These are phyloP conservation scores for Coleophoma crateriformis DNA, from an alignment of 2,329 filamentous ascomycete genomes.

Conservation along the genomic window DNA sequence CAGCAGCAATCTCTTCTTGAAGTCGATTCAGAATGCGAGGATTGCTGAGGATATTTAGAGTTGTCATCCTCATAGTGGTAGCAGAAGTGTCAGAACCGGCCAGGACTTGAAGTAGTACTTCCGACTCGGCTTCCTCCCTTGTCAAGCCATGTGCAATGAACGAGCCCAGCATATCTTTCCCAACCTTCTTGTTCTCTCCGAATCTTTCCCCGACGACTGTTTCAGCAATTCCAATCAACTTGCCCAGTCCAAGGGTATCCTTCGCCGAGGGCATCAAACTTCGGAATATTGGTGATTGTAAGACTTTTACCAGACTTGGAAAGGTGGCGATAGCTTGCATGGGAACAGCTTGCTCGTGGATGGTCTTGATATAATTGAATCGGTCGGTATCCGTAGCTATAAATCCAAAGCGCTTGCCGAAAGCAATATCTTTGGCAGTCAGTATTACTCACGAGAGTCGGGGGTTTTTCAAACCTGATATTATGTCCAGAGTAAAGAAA, in stretches of 20 bases:
- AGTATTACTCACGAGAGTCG: background rate
- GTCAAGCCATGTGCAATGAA: slow-evolving; percentile 37
- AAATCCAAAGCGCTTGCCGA: slow-evolving; percentile 43
- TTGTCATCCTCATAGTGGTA: slow-evolving; percentile 35
- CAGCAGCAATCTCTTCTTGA: slow-evolving; percentile 4
- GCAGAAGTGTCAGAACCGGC: slow-evolving; percentile 54
- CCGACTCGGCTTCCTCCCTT: slow-evolving; percentile 5
- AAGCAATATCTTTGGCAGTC: slow-evolving; percentile 32
- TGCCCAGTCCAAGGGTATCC: slow-evolving; percentile 30
- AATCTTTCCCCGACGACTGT: slow-evolving; percentile 39
- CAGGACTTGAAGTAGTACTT: slow-evolving; percentile 25
- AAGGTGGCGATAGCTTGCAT: slow-evolving; percentile 39
- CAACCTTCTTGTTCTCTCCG: slow-evolving; percentile 29
- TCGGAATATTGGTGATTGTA: slow-evolving; percentile 34
- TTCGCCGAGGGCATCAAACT: slow-evolving; percentile 33
- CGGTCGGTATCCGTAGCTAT: slow-evolving; percentile 40
- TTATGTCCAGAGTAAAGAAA: slow-evolving; percentile 49
- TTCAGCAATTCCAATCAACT: slow-evolving; percentile 38
- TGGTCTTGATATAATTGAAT: slow-evolving; percentile 39
- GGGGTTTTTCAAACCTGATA: slow-evolving; percentile 27
- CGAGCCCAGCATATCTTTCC: slow-evolving; percentile 46
- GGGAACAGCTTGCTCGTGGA: slow-evolving; percentile 33
- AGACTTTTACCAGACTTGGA: slow-evolving; percentile 33
- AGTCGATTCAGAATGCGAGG: slow-evolving; percentile 1
- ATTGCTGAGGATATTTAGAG: slow-evolving; percentile 7